These are phyloP conservation scores for Citropsis articulata DNA, from an alignment of 345 rosid genomes.

Conservation along the genomic window DNA sequence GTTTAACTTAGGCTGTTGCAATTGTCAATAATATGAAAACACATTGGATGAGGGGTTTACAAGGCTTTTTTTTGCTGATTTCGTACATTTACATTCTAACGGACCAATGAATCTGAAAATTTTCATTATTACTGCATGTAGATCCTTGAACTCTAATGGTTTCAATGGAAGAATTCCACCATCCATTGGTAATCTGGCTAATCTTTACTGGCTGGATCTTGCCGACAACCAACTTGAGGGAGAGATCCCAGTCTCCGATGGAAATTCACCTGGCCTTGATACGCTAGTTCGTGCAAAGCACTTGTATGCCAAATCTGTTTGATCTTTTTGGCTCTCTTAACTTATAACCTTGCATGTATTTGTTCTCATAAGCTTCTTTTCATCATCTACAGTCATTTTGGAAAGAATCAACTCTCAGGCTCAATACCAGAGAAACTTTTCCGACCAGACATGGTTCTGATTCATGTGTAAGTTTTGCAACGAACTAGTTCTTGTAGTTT, in stretches of 20 bases:
- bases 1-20: not conserved
- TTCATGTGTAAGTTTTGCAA: slow-evolving; percentile 69
- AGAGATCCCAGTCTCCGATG: no score
- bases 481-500: not conserved
- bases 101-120: not conserved
- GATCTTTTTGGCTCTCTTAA: not conserved
- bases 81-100: not conserved
- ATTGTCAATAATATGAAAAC: not conserved
- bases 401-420: slow-evolving; percentile 65
- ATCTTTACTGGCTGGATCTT: slow-evolving; percentile 80
- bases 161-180: slow-evolving; percentile 74
- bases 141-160: slow-evolving; percentile 70
- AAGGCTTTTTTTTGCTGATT: not conserved
- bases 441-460: slow-evolving; percentile 56
- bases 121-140: slow-evolving; percentile 27
- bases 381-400: slow-evolving; percentile 58
- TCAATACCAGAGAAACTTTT: slow-evolving; percentile 63
- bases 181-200: slow-evolving; percentile 60
- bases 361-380: slow-evolving; percentile 9
- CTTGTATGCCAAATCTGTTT: no score
- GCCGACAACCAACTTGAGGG: slow-evolving; percentile 73
- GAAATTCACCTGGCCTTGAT: no score
- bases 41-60: not conserved
- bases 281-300: no score
- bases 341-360: not conserved